Evolutionary conservation across 306 rosid genomes (phyloP).

Genomic region (Ochetophila trinervis): DNA sequence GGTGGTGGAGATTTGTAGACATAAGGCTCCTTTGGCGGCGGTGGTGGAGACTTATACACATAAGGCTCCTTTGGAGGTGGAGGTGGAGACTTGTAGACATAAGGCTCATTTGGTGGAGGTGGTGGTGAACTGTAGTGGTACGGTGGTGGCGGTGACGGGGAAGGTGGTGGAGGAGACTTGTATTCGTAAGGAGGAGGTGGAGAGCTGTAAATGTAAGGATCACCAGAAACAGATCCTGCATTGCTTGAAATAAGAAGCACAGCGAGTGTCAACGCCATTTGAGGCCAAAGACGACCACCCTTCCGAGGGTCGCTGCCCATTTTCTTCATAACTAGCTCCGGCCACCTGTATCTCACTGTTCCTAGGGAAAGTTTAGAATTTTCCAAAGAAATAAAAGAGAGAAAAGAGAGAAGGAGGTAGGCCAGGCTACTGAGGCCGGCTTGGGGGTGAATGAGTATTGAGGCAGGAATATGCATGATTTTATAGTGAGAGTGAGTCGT

Average conservation of each 20-base stretch:
- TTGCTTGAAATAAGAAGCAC: conserved; percentile 46
- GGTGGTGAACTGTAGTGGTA: conserved; percentile 18
- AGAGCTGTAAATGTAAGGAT: conserved; percentile 66
- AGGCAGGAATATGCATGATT: conserved; percentile 33
- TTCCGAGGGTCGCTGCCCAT: conserved; percentile 56
- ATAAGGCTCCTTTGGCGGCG: not conserved
- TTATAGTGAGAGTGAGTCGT: conserved; percentile 57
- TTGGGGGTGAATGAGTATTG: conserved; percentile 20
- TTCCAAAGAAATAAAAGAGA: not conserved
- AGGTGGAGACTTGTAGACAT: not conserved
- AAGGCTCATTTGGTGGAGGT: conserved; percentile 38
- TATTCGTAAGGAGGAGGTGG: conserved; percentile 69
- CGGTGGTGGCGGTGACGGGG: conserved; percentile 17
- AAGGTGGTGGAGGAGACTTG: conserved; percentile 64
- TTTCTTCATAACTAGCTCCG: conserved; percentile 41
- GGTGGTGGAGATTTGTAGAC: conserved; percentile 34
- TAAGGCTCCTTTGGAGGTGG: conserved; percentile 9
- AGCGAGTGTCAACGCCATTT: conserved; percentile 65
- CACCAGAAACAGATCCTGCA: conserved; percentile 60
- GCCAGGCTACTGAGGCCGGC: not conserved
- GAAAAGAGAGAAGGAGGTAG: not conserved
- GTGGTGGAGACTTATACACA: conserved; percentile 25
- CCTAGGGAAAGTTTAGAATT: not conserved
- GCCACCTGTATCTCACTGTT: conserved; percentile 17
- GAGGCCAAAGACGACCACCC: conserved; percentile 83